Evolutionary conservation across 169 alveolate species (phyloP), one percentile per base, ranked within the genome.

Genomic region (Cryptosporidium canis): DNA sequence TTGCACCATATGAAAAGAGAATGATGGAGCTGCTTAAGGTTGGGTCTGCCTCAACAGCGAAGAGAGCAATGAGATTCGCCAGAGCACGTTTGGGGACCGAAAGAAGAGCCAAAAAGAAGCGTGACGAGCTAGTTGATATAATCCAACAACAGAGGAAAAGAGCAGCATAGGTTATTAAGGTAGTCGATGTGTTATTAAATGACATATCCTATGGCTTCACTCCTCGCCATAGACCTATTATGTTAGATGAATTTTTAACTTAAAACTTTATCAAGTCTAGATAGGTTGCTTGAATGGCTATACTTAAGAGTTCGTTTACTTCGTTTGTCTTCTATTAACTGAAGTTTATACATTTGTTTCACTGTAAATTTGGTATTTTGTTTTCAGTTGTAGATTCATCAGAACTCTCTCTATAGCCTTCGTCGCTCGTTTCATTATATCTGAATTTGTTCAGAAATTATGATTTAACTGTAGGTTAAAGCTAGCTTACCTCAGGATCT

Each of bases 71-170:
- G 83, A 98, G 97, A 95, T 92, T 98, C 85, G 99, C 99, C 68
- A 97, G 98, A 96, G 95, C 95, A 92, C 96, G 99, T 91, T 96
- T 98, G 92, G 99, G 99, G 37, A 98, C 99, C 55, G 99, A 98
- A 92, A 94, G 96, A 93, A 96, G 99, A 91, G 99, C 99, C 63
- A 96, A 96, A 95, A 95, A 95, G 68, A 98, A 98, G 97, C 94
- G 98, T 90, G 98, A 93, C 68, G 98, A 96, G 91, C 92, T 97
- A 83, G 94, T 93, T 71, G 95, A 92, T 63, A 95, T 95, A 58
- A 97, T 97, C 82, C 95, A 93, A 67, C 90, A 92, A 64, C 98
- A 96, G 92, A 95, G 98, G 90, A 96, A 94, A 92, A 93, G 92
- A 66, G 93, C 93, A 58, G 87, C 87, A 77, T 77, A 77, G 61